Evolutionary conservation across 345 rosid species (phyloP).

Genomic region (Abelmoschus esculentus): DNA sequence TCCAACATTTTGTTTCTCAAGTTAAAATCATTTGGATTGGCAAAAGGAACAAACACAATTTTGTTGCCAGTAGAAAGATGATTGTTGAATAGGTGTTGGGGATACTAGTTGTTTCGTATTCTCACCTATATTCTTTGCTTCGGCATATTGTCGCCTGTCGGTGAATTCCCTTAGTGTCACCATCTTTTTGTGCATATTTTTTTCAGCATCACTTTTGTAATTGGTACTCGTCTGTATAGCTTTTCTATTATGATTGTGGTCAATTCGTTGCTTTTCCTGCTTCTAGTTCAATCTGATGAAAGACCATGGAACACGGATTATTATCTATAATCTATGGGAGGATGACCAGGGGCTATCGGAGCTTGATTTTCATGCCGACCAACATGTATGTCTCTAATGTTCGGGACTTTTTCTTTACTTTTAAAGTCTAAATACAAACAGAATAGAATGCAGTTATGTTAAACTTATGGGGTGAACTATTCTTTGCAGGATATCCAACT

Average conservation of each 20-base stretch:
- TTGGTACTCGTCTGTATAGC: conserved; percentile 12
- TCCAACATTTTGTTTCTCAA: not conserved
- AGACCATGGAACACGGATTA: conserved; percentile 72
- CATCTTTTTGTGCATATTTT: not conserved
- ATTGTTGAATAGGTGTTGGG: not conserved
- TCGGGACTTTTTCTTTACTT: conserved; percentile 1
- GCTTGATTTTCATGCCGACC: conserved; percentile 77
- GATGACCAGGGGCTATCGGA: conserved; percentile 79
- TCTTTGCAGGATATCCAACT: conserved; percentile 84
- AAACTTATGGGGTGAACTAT: not conserved
- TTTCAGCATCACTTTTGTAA: not conserved
- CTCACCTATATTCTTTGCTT: not conserved
- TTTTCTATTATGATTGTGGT: not conserved
- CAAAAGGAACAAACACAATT: not conserved
- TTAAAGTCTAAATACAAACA: not conserved
- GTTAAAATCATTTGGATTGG: not conserved
- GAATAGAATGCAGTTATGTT: conserved; percentile 1
- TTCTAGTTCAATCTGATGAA: conserved; percentile 65
- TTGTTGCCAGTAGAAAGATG: not conserved
- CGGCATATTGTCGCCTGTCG: not conserved
- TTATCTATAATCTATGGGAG: conserved; percentile 93
- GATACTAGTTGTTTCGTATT: conserved; percentile 3
- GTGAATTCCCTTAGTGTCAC: not conserved
- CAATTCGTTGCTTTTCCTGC: not conserved
- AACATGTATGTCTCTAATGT: conserved; percentile 39